These are phyloP conservation scores for Areca catechu DNA, from an alignment of 176 grass and related monocot genomes.

Conservation along the genomic window DNA sequence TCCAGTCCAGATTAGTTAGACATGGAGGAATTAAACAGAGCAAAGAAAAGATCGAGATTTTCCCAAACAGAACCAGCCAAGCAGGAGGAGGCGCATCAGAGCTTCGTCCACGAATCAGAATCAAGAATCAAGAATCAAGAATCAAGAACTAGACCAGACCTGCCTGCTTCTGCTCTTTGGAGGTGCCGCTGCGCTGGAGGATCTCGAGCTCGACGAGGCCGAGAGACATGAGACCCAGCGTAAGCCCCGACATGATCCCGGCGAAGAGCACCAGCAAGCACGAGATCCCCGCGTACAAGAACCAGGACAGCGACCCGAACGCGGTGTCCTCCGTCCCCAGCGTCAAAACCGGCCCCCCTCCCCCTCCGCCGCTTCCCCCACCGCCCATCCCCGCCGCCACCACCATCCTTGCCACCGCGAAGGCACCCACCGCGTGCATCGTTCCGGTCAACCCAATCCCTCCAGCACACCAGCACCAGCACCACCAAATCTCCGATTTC, in stretches of 20 bases:
- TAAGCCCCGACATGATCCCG: slow-evolving; percentile 98
- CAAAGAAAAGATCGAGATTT: no score
- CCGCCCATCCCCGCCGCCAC: slow-evolving; percentile 25
- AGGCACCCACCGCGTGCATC: slow-evolving; percentile 22
- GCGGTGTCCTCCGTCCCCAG: slow-evolving; percentile 57
- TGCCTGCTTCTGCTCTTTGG: slow-evolving; percentile 83
- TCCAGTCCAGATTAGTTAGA: no score
- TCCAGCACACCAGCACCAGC: no score
- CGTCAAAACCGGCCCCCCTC: slow-evolving; percentile 19
- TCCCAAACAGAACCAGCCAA: no score
- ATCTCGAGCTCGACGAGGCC: slow-evolving; percentile 99
- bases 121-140: no score
- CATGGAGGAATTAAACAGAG: no score
- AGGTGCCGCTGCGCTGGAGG: slow-evolving; percentile 86
- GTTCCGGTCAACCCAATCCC: no score
- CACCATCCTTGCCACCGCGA: slow-evolving; percentile 45
- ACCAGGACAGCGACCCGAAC: slow-evolving; percentile 68
- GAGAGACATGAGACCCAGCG: slow-evolving; percentile 95
- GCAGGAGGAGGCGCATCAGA: no score
- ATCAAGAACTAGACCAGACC: slow-evolving; percentile 19
- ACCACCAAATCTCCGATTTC: no score
- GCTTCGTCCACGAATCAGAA: no score
- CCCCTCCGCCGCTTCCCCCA: slow-evolving; percentile 21
- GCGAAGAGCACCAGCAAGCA: slow-evolving; percentile 91
- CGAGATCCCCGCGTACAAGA: slow-evolving; percentile 62